Evolutionary conservation across 192 early-diverging fungal species (phyloP).

Genomic region (Rhizoclosmatium globosum): DNA sequence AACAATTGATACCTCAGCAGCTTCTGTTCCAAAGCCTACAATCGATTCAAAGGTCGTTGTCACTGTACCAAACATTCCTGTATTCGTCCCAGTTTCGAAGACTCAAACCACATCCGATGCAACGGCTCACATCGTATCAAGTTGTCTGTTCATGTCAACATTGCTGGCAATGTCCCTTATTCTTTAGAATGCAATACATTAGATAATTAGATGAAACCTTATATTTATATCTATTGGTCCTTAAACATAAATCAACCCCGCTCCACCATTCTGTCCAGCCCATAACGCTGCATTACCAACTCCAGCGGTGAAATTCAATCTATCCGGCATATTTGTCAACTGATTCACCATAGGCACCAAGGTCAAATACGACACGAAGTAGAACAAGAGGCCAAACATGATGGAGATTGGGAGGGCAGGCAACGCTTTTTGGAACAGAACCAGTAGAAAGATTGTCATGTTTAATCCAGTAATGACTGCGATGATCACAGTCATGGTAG

Average conservation of each 20-base stretch:
- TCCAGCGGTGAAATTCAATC: background rate
- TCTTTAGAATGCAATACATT: background rate
- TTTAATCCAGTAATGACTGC: slow-evolving; percentile 84
- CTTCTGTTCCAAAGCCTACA: background rate
- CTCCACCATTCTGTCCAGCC: background rate
- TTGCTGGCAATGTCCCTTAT: background rate
- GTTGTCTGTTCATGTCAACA: background rate
- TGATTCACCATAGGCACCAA: slow-evolving; percentile 50
- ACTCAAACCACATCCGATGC: background rate
- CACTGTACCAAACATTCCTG: background rate
- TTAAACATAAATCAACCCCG: slow-evolving; percentile 17
- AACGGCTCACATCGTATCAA: background rate
- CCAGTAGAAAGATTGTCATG: slow-evolving; percentile 86
- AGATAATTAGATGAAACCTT: background rate
- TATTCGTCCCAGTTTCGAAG: background rate
- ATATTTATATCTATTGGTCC: background rate
- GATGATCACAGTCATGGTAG: slow-evolving; percentile 77
- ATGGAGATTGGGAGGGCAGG: slow-evolving; percentile 89
- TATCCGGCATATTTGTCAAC: slow-evolving; percentile 30
- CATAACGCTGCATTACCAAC: background rate
- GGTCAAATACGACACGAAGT: slow-evolving; percentile 63
- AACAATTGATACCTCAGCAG: background rate
- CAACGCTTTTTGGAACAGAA: slow-evolving; percentile 79
- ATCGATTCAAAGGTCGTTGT: background rate
- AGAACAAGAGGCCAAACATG: slow-evolving; percentile 84